These are phyloP conservation scores for Brettanomyces custersianus DNA, from an alignment of 805 yeast species.

Conservation along the genomic window DNA sequence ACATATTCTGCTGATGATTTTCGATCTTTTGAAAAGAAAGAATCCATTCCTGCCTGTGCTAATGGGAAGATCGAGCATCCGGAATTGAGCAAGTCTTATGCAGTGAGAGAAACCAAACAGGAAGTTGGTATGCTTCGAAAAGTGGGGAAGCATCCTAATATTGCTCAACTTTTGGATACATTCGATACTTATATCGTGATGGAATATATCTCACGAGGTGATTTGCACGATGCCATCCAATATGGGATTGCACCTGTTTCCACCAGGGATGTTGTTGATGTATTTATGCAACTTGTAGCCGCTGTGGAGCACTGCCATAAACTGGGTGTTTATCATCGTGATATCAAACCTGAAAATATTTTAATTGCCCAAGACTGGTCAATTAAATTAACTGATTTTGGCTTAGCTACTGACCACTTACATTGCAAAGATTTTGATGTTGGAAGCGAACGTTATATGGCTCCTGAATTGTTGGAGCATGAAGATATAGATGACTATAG, in stretches of 20 bases:
- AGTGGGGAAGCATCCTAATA: constrained; percentile 45
- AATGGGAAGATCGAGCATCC: constrained; percentile 7
- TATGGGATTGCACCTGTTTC: constrained; percentile 52
- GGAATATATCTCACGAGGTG: constrained; percentile 86
- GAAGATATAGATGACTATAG: constrained; percentile 49
- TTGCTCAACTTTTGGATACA: constrained; percentile 36
- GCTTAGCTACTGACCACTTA: constrained; percentile 43
- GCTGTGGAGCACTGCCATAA: constrained; percentile 46
- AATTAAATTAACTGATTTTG: constrained; percentile 50
- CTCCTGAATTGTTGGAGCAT: constrained; percentile 78
- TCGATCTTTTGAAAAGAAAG: constrained; percentile 15
- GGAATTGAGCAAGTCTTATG: constrained; percentile 23
- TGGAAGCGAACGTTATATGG: constrained; percentile 90
- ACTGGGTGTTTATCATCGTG: constrained; percentile 42
- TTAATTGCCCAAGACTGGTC: constrained; percentile 48
- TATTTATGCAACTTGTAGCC: constrained; percentile 38
- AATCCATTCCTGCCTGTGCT: constrained; percentile 8
- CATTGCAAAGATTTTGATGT: constrained; percentile 69
- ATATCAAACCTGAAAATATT: constrained; percentile 50
- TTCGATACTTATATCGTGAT: constrained; percentile 48
- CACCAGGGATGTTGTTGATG: constrained; percentile 47
- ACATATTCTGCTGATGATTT: constrained; percentile 45
- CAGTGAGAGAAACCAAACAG: constrained; percentile 51
- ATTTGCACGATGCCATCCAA: constrained; percentile 72
- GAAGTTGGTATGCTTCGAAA: constrained; percentile 60